Evolutionary conservation across 2,329 filamentous ascomycete species (phyloP).

Genomic region (Boeremia exigua): DNA sequence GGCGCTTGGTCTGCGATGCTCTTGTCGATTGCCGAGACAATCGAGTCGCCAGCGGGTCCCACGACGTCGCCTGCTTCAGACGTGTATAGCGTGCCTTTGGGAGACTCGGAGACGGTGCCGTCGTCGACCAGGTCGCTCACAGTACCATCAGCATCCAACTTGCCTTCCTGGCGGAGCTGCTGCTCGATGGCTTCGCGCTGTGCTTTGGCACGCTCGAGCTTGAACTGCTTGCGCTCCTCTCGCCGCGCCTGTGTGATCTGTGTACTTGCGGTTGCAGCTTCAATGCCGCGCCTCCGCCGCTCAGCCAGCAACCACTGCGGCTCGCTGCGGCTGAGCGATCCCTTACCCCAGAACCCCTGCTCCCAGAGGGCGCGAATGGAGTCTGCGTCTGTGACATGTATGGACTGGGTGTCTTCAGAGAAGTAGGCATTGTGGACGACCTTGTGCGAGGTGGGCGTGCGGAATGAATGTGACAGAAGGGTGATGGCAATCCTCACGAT

Average conservation of each 20-base stretch:
- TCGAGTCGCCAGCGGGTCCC: conserved; percentile 14
- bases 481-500: conserved; percentile 79
- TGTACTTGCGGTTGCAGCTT: conserved; percentile 76
- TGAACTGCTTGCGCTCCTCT: conserved; percentile 81
- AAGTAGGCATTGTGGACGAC: conserved; percentile 76
- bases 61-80: conserved; percentile 20
- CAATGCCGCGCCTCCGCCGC: conserved; percentile 71
- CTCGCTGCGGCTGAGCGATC: conserved; percentile 89
- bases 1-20: conserved; percentile 12
- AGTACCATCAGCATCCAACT: conserved; percentile 33
- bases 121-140: conserved; percentile 41
- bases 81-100: conserved; percentile 27
- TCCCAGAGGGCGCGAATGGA: conserved; percentile 88
- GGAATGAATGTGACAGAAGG: conserved; percentile 75
- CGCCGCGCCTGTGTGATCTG: conserved; percentile 78
- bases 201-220: conserved; percentile 87
- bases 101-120: conserved; percentile 26
- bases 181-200: conserved; percentile 84
- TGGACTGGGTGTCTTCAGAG: conserved; percentile 79
- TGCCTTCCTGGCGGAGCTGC: conserved; percentile 65
- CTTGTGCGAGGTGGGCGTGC: conserved; percentile 68
- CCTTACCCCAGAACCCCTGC: conserved; percentile 97
- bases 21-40: conserved; percentile 22
- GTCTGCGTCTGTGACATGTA: conserved; percentile 79
- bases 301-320: conserved; percentile 90